Evolutionary conservation across 2,329 filamentous ascomycete genomes (phyloP), one percentile per base, ranked within the genome.

Genomic region (Balansia obtecta): DNA sequence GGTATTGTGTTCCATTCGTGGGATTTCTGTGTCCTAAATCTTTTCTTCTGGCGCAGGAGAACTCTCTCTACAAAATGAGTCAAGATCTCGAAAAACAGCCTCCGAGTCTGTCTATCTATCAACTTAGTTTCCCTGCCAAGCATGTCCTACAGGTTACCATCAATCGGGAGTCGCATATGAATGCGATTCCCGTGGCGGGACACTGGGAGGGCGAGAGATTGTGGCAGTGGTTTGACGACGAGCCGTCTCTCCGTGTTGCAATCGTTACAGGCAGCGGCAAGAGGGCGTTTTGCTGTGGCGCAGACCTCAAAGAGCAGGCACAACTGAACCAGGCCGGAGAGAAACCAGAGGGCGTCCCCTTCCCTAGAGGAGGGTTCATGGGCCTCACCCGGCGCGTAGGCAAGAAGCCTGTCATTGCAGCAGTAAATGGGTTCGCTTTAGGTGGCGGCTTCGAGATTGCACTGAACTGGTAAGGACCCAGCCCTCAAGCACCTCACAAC

Each of bases 341-440:
- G 45, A 49, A 37, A 54, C 57, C 40, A 2, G 20, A 39, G n/a
- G 12, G 37, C 9, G 7, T 30, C 13, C 4, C 18, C 3, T 55
- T 49, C 54, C 73, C 74, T 1, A 50, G 66, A 1, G 64, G 65
- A 1, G 79, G 79, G 0, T 63, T 63, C 50, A 59, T 54, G 50
- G 80, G 77, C 0, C 60, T 84, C 13, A 77, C 74, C 40, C 67
- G 74, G 40, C 68, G 80, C 12, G 63, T 63, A 12, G 80, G 80
- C 0, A 80, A 78, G 66, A 81, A 81, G 62, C 77, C 77, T 1
- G 69, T 81, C 44, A 76, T 81, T 59, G 76, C 75, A 9, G 77
- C 77, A 2, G 75, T 80, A 3, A 81, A 80, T 61, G 77, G 77
- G 0, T 70, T 74, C 53, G 75, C 75, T 1, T 64, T 78, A 45